Evolutionary conservation across 1,284 basidiomycete genomes (phyloP).

Genomic region (Paramarasmius palmivorus): DNA sequence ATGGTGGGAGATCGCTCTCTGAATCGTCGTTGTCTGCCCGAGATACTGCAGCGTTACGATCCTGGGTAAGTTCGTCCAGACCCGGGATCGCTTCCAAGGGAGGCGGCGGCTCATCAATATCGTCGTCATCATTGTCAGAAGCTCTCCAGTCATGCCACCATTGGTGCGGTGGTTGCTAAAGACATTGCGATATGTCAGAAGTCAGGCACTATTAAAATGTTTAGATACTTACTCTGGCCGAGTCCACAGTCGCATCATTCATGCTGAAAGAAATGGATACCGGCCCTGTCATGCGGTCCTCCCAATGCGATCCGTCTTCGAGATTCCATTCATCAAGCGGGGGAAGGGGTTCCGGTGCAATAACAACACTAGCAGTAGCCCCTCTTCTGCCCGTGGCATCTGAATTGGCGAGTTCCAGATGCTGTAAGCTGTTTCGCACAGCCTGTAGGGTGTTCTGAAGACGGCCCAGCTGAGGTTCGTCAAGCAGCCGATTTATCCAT

Average conservation of each 20-base stretch:
- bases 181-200: too few species aligned
- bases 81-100: not conserved
- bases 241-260: too few species aligned
- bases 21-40: not conserved
- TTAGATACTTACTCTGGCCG: too few species aligned
- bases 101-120: not conserved
- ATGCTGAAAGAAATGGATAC: too few species aligned
- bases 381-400: not conserved
- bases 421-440: not conserved
- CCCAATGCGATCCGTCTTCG: too few species aligned
- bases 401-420: not conserved
- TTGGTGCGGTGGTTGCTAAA: too few species aligned
- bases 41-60: not conserved
- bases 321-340: not conserved
- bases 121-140: not conserved
- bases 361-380: not conserved
- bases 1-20: not conserved
- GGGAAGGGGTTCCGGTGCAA: not conserved
- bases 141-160: too few species aligned
- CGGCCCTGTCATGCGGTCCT: too few species aligned
- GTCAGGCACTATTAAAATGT: too few species aligned
- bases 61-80: constrained; percentile 18
- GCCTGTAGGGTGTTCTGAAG: constrained; percentile 8
- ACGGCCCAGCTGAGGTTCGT: constrained; percentile 4
- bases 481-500: constrained; percentile 5